These are phyloP conservation scores for Cydonia oblonga DNA, from an alignment of 331 rosid species.

Conservation along the genomic window DNA sequence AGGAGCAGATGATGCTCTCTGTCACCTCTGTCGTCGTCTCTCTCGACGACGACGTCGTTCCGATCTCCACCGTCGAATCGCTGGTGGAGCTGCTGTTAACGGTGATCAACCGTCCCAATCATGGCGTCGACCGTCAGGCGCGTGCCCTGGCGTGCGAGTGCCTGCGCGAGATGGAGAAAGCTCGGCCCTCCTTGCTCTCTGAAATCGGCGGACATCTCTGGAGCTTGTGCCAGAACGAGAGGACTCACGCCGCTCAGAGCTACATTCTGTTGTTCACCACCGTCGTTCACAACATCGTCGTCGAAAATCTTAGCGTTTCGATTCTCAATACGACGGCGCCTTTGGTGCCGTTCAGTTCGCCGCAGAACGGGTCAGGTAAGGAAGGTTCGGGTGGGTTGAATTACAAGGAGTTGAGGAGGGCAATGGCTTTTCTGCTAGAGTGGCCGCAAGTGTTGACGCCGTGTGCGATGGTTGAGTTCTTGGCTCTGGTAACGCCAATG, in stretches of 20 bases:
- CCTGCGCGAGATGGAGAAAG: constrained; percentile 64
- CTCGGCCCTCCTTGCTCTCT: constrained; percentile 63
- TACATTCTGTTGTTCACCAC: constrained; percentile 62
- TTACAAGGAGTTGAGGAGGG: constrained; percentile 71
- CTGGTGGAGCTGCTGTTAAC: constrained; percentile 61
- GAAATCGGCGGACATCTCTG: constrained; percentile 81
- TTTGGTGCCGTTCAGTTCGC: constrained; percentile 57
- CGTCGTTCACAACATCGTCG: constrained; percentile 51
- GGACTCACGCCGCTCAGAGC: constrained; percentile 80
- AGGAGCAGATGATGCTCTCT: constrained; percentile 76
- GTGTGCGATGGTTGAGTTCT: constrained; percentile 75
- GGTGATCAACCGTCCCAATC: constrained; percentile 74
- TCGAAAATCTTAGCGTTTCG: constrained; percentile 37
- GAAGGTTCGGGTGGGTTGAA: constrained; percentile 35
- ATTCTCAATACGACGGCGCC: constrained; percentile 54
- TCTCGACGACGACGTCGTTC: constrained; percentile 19
- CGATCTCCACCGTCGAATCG: constrained; percentile 16
- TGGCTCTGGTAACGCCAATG: constrained; percentile 55
- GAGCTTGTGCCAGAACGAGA: constrained; percentile 79
- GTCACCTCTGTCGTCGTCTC: constrained; percentile 58
- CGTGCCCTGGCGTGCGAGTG: constrained; percentile 84
- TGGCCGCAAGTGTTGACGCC: constrained; percentile 85
- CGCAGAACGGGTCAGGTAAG: constrained; percentile 28
- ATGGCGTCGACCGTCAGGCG: constrained; percentile 57
- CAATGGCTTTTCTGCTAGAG: constrained; percentile 74